A percentile compares a stretch with the other conserved stretches of the same genome.
Evolutionary conservation across 148 eudicot species (phyloP).

Genomic region (Diospyros lotus): DNA sequence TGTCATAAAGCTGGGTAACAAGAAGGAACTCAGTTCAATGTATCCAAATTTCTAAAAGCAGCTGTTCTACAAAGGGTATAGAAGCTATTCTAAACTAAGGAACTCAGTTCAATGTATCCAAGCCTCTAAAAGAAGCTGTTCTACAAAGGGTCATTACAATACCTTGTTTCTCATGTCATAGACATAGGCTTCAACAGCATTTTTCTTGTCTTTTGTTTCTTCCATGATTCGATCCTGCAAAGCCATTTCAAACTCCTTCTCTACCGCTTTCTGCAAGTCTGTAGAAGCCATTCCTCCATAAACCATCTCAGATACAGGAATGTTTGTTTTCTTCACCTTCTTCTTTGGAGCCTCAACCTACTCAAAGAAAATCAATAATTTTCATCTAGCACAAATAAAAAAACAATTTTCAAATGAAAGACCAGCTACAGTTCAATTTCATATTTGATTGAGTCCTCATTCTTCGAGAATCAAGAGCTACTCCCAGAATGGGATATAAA

Average conservation of each 20-base stretch:
- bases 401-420: background rate
- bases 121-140: background rate
- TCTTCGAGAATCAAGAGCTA: background rate
- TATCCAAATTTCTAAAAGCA: background rate
- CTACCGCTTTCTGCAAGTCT: constrained; percentile 65
- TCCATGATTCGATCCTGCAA: constrained; percentile 83
- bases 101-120: background rate
- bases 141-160: background rate
- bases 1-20: constrained; percentile 56
- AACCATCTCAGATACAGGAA: constrained; percentile 51
- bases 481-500: background rate
- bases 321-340: constrained; percentile 55
- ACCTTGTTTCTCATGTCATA: constrained; percentile 87
- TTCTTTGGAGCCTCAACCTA: constrained; percentile 66
- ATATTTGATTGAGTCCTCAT: background rate
- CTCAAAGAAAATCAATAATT: background rate
- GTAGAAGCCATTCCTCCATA: constrained; percentile 43
- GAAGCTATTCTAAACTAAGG: background rate
- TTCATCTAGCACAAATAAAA: too few species aligned
- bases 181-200: constrained; percentile 80
- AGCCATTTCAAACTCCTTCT: constrained; percentile 87
- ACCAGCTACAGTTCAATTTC: background rate
- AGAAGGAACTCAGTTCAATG: background rate
- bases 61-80: background rate
- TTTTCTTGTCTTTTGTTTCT: constrained; percentile 76